Conservation (phyloP, 148 eudicot genomes). For the Chenopodium suecicum region DNA sequence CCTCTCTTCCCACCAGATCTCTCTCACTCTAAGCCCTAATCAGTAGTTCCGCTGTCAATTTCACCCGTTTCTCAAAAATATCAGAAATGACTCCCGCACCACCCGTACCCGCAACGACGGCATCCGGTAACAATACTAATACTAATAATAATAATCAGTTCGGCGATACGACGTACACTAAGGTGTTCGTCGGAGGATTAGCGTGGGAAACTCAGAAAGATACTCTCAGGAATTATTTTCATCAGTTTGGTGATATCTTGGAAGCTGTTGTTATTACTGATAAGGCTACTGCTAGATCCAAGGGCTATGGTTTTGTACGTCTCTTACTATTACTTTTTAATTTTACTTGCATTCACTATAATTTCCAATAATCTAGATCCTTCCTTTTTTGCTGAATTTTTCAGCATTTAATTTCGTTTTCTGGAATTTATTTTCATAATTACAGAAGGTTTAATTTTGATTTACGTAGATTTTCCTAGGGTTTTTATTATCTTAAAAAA, state of each 20-base stretch:
- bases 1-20: neutral
- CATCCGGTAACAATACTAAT: neutral
- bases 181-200: slow-evolving; percentile 41
- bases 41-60: neutral
- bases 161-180: slow-evolving; percentile 45
- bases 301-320: slow-evolving; percentile 46
- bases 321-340: neutral
- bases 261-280: slow-evolving; percentile 50
- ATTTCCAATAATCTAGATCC: neutral
- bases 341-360: neutral
- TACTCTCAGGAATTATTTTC: slow-evolving; percentile 34
- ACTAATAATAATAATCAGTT: neutral
- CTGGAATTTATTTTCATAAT: too few relatives aligned
- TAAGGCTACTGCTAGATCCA: slow-evolving; percentile 41
- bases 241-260: slow-evolving; percentile 41
- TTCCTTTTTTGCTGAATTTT: neutral
- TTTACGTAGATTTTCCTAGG: neutral
- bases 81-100: neutral
- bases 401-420: too few relatives aligned
- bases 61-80: neutral
- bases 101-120: neutral
- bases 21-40: slow-evolving; percentile 5
- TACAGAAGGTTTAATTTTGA: neutral
- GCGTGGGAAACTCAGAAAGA: slow-evolving; percentile 50
- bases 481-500: neutral